Base-by-base conservation (phyloP, 768 basidiomycete species). In the Mycena metata region DNA sequence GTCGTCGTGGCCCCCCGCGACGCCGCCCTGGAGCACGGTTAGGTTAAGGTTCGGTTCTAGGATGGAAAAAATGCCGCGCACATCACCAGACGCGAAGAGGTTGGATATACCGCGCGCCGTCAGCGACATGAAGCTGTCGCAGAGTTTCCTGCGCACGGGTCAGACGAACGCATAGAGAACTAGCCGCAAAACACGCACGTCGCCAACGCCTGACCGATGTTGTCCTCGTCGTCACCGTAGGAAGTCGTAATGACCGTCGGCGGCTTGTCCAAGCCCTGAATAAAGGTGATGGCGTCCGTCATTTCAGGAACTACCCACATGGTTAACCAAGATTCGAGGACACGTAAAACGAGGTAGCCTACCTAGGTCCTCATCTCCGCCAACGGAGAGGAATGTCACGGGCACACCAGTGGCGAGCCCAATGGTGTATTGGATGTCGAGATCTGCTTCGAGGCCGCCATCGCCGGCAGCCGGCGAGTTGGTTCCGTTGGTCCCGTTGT, bases 111-210 rank as follows among this genome's bases (percentile, higher is more conserved):
- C 63, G 0, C 63, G 63, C 6, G 54, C 19, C 23, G 43, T 45
- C 11, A 64, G 63, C 52, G 63, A 52, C 63, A 65, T 65, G 36
- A 50, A 65, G 3, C 64, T 56, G 21, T 65, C 43, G 57, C 64
- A 65, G 24, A 65, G 39, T 35, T 65, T 65, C 11, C 64, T 64
- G 35, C 17, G 8, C 17, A 39, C 36, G 11, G 17, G 52, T 12
- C 13, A 36, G 19, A 35, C 12, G 7, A 17, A 3, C 19, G 21
- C 19, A 24, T 17, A 15, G 10, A 51, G 9, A 51, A 30, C 30
- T 11, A 19, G 17, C 35, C 36, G 12, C 84, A 81, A 13, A 78
- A 50, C 16, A 59, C 56, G 6, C 12, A 65, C 64, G 55, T 65
- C 41, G 64, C 64, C n/a, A n/a, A n/a, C n/a, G n/a, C n/a, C n/a